phyloP scores from a whole-genome alignment of 2,329 filamentous ascomycete species.

The Curvularia sp. region DNA sequence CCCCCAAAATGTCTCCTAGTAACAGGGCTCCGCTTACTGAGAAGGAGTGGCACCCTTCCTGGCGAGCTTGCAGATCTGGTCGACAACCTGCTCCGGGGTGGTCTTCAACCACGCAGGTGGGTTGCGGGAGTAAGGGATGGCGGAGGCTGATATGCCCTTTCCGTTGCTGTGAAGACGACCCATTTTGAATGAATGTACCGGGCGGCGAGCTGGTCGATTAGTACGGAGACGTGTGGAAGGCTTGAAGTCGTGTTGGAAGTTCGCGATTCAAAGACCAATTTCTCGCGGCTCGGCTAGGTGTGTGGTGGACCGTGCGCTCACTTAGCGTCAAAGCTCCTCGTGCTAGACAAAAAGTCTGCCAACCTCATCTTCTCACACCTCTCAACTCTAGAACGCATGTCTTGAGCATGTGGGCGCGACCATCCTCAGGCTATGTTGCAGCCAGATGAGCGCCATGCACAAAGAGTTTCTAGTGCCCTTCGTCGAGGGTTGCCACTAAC shows the following conservation, averaged over 20 bases:
- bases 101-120: slow-evolving; percentile 97
- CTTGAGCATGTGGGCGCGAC: not conserved
- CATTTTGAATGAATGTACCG: slow-evolving; percentile 66
- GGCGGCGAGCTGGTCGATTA: slow-evolving; percentile 34
- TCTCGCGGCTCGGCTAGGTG: slow-evolving; percentile 34
- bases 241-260: slow-evolving; percentile 26
- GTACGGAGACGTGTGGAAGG: slow-evolving; percentile 35
- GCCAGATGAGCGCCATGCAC: not conserved
- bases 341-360: slow-evolving; percentile 20
- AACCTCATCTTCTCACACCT: slow-evolving; percentile 9
- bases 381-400: not conserved
- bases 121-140: slow-evolving; percentile 95
- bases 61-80: slow-evolving; percentile 99
- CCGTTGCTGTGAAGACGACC: slow-evolving; percentile 99
- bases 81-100: slow-evolving; percentile 96
- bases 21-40: slow-evolving; percentile 57
- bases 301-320: slow-evolving; percentile 19
- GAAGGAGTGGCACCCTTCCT: slow-evolving; percentile 98
- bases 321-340: slow-evolving; percentile 15
- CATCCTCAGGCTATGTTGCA: slow-evolving; percentile 4
- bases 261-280: slow-evolving; percentile 26
- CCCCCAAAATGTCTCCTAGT: not conserved
- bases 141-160: slow-evolving; percentile 97
- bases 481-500: not conserved
- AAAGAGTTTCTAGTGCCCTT: not conserved